Base-by-base conservation (phyloP, 768 basidiomycete genomes). In the Fomitopsis pulvina region DNA sequence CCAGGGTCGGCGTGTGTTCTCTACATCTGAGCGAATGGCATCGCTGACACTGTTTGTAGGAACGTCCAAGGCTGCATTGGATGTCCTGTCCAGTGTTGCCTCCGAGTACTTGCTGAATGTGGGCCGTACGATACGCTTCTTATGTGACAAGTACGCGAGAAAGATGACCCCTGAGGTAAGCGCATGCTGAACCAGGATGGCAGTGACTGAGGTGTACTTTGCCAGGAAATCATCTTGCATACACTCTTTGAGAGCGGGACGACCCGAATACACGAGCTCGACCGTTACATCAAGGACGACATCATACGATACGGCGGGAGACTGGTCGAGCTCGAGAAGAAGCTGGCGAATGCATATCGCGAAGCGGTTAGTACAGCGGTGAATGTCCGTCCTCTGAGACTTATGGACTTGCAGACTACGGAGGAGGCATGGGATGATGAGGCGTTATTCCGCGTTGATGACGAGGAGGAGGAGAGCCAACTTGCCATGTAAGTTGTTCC, bases 221-320 rank as follows among this genome's bases (percentile, higher is more conserved):
- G 24, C n/a, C 51, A 95, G 92, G 92, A 95, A 82, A 94, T 96
- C 28, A 83, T 95, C 30, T 75, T 93, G 1, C 92, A 95, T 63
- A 87, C 91, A 0, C 70, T 97, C 16, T 90, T 93, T 56, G 92
- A 96, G 68, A 89, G 87, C 52, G 94, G 94, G 4, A 81, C 79
- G 6, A 80, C 89, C 0, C 78, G 81, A 48, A 70, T 92, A 8
- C 75, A 82, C 59, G 85, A 89, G 53, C 77, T 98, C 1, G 91
- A 94, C 57, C 76, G 83, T 11, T 93, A 96, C 63, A 80, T 97
- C 62, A 80, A 80, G 43, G 93, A 97, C 53, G 95, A 96, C 52
- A 76, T 98, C 34, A 73, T 91, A 57, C 77, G 89, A 40, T 85
- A 95, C 60, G 89, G 91, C 7, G 65, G 74, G 8, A 80, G 91